Conservation (phyloP, 768 basidiomycete genomes). For the Exsudoporus frostii region DNA sequence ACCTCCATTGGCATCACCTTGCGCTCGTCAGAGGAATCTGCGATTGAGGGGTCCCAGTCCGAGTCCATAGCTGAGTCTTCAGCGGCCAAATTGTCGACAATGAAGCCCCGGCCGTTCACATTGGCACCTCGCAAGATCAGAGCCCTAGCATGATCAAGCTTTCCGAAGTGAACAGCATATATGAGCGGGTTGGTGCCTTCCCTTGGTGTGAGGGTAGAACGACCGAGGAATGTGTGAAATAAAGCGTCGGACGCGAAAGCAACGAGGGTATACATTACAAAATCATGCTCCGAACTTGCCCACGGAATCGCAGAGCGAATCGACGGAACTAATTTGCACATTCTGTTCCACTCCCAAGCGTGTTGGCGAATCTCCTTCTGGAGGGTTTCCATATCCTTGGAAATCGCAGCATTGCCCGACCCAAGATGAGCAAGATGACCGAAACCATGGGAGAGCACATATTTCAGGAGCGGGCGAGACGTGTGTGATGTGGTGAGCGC, state of each 20-base stretch:
- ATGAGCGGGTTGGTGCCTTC: constrained; percentile 8
- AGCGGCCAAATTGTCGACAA: not conserved
- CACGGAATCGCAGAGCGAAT: not conserved
- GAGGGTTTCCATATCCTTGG: not conserved
- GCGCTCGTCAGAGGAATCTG: not conserved
- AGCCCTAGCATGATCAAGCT: not conserved
- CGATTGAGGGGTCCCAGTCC: not conserved
- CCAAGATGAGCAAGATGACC: constrained; percentile 3
- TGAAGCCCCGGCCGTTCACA: not conserved
- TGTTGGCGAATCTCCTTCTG: not conserved
- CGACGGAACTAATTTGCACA: not conserved
- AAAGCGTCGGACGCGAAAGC: not conserved
- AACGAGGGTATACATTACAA: constrained; percentile 4
- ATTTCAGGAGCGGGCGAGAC: constrained; percentile 2
- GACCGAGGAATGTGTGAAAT: not conserved
- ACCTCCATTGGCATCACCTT: not conserved
- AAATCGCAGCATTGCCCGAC: not conserved
- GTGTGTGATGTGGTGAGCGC: not conserved
- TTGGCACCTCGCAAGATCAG: not conserved
- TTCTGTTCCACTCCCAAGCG: constrained; percentile 1
- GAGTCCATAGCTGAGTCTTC: not conserved
- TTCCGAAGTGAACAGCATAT: constrained; percentile 5
- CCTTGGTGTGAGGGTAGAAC: not conserved
- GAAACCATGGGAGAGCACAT: constrained; percentile 11
- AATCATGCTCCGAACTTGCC: constrained; percentile 4